A percentile compares a stretch with the other conserved stretches of the same genome.
Conservation (phyloP, 176 grass and related monocot species). For the Alloteropsis semialata region DNA sequence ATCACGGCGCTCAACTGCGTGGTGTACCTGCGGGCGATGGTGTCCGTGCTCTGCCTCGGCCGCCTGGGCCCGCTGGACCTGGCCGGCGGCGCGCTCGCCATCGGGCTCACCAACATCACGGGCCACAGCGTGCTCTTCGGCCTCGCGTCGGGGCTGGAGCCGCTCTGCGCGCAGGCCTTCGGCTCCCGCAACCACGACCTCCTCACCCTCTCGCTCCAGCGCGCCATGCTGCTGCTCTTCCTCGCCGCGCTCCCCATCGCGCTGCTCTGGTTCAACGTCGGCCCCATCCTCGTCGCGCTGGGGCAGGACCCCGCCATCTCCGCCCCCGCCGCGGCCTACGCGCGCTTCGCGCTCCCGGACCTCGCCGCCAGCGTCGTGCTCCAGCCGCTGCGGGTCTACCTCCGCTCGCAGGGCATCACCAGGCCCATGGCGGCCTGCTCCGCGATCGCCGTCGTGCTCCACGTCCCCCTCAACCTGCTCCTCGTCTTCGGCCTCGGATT, state of each 20-base stretch:
- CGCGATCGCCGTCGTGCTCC: constrained; percentile 69
- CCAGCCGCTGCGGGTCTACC: constrained; percentile 91
- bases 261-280: constrained; percentile 75
- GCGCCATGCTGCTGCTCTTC: constrained; percentile 68
- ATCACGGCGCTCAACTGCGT: constrained; percentile 89
- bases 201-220: constrained; percentile 82
- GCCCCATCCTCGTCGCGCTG: constrained; percentile 76
- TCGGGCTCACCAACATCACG: constrained; percentile 97
- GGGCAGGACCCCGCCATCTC: constrained; percentile 91
- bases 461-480: constrained; percentile 72
- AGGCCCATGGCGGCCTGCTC: constrained; percentile 94
- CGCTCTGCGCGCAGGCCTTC: constrained; percentile 81
- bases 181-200: constrained; percentile 82
- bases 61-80: constrained; percentile 81
- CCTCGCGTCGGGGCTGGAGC: constrained; percentile 84
- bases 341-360: constrained; percentile 76
- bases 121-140: constrained; percentile 94
- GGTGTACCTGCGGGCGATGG: constrained; percentile 92
- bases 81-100: constrained; percentile 89
- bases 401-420: constrained; percentile 88
- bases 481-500: constrained; percentile 79
- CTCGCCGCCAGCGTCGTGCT: constrained; percentile 64
- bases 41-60: constrained; percentile 88
- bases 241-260: constrained; percentile 76
- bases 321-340: constrained; percentile 65